Conservation (phyloP, 192 early-diverging fungal species). For the Funneliformis mosseae region DNA sequence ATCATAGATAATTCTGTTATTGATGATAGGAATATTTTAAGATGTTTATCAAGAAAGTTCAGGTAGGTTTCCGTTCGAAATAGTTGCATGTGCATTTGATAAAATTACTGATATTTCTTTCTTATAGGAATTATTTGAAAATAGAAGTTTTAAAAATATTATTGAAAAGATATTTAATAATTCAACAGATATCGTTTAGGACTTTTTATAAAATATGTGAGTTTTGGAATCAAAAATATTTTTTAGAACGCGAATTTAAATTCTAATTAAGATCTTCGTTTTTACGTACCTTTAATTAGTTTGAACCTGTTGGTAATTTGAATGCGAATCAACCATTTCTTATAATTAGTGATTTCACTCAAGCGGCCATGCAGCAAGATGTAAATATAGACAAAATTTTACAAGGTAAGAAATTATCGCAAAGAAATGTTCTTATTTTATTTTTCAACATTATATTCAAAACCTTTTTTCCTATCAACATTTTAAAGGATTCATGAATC, state of each 20-base stretch:
- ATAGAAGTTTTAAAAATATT: constrained; percentile 1
- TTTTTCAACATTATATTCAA: background rate
- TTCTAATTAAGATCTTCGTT: background rate
- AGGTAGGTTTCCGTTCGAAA: constrained; percentile 37
- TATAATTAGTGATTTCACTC: background rate
- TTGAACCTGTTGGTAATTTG: background rate
- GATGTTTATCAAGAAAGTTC: constrained; percentile 55
- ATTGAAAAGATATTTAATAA: constrained; percentile 9
- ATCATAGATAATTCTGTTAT: constrained; percentile 20
- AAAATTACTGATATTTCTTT: background rate
- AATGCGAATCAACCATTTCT: background rate
- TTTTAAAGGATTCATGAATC: background rate
- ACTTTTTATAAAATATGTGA: constrained; percentile 15
- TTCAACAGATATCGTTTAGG: constrained; percentile 4
- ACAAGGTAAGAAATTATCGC: background rate
- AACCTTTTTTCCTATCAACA: background rate
- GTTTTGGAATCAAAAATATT: background rate
- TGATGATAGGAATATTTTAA: constrained; percentile 34
- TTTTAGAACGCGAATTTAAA: background rate
- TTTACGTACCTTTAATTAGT: background rate
- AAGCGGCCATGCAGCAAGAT: background rate
- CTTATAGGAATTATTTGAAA: constrained; percentile 2
- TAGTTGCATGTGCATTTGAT: background rate
- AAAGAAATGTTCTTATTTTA: background rate
- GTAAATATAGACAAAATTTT: background rate